These are phyloP conservation scores for Ustilago crameri DNA, from an alignment of 1,284 basidiomycete genomes.

Conservation along the genomic window DNA sequence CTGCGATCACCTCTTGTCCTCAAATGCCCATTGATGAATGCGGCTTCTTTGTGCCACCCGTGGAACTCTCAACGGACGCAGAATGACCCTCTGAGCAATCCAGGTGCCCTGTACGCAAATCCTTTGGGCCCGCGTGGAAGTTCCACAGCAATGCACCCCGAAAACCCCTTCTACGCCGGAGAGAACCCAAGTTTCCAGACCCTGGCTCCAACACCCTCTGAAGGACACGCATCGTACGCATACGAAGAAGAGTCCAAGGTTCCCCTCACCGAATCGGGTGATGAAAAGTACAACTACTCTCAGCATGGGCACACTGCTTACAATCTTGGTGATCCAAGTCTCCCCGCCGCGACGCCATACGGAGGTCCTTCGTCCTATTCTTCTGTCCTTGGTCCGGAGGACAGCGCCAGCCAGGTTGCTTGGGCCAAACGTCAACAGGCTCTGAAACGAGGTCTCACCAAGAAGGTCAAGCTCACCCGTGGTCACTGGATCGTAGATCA, in stretches of 20 bases:
- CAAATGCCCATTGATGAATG: no score
- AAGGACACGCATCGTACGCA: slow-evolving; percentile 28
- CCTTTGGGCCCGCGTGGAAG: slow-evolving; percentile 10
- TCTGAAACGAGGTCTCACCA: slow-evolving; percentile 70
- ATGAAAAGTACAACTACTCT: slow-evolving; percentile 47
- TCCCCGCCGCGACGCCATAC: slow-evolving; percentile 35
- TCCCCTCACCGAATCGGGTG: slow-evolving; percentile 45
- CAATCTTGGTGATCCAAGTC: slow-evolving; percentile 20
- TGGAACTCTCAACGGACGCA: slow-evolving; percentile 26
- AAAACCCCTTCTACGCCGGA: slow-evolving; percentile 44
- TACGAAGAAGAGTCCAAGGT: slow-evolving; percentile 54
- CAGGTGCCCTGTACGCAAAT: slow-evolving; percentile 17
- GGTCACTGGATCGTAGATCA: slow-evolving; percentile 69
- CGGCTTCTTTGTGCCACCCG: no score
- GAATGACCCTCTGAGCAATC: slow-evolving; percentile 40
- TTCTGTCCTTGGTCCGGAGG: slow-evolving; percentile 44
- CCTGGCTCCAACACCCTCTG: slow-evolving; percentile 27
- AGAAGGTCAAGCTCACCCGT: slow-evolving; percentile 89
- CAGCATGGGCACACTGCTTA: slow-evolving; percentile 18
- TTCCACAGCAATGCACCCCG: slow-evolving; percentile 27
- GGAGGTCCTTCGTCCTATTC: slow-evolving; percentile 37
- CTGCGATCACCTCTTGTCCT: no score
- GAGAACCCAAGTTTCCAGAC: slow-evolving; percentile 47
- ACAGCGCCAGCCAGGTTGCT: slow-evolving; percentile 54
- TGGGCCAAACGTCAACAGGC: slow-evolving; percentile 68